A percentile compares a stretch with the other conserved stretches of the same genome.
phyloP scores from a whole-genome alignment of 352 stramenopile species.

The Globisporangium camurandrum region DNA sequence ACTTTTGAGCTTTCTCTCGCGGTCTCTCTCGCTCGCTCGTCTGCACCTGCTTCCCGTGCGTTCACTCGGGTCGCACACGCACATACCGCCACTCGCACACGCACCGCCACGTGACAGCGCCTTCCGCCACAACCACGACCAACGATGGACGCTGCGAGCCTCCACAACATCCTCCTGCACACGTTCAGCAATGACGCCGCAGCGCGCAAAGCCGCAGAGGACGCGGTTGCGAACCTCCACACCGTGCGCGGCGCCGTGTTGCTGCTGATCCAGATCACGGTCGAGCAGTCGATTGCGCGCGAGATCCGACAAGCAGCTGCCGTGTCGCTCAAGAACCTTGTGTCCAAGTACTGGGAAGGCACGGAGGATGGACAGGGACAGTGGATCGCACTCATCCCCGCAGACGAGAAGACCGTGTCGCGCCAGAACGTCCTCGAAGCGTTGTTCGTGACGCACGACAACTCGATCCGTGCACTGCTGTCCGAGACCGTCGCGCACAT shows the following conservation, averaged over 20 bases:
- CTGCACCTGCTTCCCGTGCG: no score
- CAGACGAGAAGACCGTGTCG: conserved; percentile 55
- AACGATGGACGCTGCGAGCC: conserved; percentile 86
- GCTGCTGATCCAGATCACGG: conserved; percentile 77
- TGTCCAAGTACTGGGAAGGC: conserved; percentile 92
- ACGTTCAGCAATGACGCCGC: conserved; percentile 76
- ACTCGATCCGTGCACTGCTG: conserved; percentile 86
- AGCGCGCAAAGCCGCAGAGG: conserved; percentile 67
- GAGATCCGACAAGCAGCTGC: conserved; percentile 90
- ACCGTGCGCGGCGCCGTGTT: conserved; percentile 63
- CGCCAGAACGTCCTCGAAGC: conserved; percentile 73
- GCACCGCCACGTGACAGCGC: background rate
- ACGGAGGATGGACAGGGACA: conserved; percentile 66
- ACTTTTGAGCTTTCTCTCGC: conserved; percentile 11
- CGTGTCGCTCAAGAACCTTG: conserved; percentile 95
- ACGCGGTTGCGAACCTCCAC: conserved; percentile 69
- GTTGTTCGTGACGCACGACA: conserved; percentile 86
- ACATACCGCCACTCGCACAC: background rate
- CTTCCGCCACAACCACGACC: conserved; percentile 4
- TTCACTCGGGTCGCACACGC: no score
- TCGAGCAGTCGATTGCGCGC: conserved; percentile 55
- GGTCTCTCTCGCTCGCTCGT: background rate
- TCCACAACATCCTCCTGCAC: conserved; percentile 87
- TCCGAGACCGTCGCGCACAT: conserved; percentile 93
- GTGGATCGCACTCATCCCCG: conserved; percentile 52